phyloP scores from a whole-genome alignment of 2,329 filamentous ascomycete species.

The Clonostachys sp. region DNA sequence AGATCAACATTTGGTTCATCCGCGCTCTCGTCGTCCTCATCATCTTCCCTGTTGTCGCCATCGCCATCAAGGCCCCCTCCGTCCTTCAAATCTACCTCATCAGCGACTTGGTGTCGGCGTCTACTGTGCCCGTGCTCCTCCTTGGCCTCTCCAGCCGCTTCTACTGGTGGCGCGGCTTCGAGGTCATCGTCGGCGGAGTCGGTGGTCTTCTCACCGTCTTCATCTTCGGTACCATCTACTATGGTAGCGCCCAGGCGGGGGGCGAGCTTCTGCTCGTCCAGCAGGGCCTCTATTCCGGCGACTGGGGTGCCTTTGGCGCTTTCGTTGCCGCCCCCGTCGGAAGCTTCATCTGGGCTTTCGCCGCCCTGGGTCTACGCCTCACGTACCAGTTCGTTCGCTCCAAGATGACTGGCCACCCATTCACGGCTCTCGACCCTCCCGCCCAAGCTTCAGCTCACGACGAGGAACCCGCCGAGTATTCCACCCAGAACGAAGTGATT shows the following conservation, averaged over 20 bases:
- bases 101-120: constrained; percentile 73
- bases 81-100: constrained; percentile 82
- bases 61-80: constrained; percentile 69
- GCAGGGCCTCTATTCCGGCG: constrained; percentile 68
- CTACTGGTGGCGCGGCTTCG: constrained; percentile 77
- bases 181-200: constrained; percentile 73
- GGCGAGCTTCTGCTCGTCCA: constrained; percentile 67
- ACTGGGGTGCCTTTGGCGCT: constrained; percentile 80
- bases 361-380: constrained; percentile 57
- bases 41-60: constrained; percentile 69
- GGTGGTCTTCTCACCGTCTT: constrained; percentile 78
- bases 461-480: constrained; percentile 12
- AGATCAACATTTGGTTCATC: constrained; percentile 70
- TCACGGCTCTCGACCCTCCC: constrained; percentile 62
- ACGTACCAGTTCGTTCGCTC: constrained; percentile 52
- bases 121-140: constrained; percentile 69
- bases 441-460: constrained; percentile 9
- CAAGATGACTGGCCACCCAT: constrained; percentile 53
- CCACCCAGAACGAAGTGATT: constrained; percentile 18
- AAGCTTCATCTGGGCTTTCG: constrained; percentile 66
- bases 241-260: constrained; percentile 58
- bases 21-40: constrained; percentile 64
- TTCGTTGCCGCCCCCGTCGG: constrained; percentile 78
- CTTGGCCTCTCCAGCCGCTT: constrained; percentile 66
- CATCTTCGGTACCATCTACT: constrained; percentile 77